Base-by-base conservation (phyloP, 805 yeast species). In the Starmera amethionina region DNA sequence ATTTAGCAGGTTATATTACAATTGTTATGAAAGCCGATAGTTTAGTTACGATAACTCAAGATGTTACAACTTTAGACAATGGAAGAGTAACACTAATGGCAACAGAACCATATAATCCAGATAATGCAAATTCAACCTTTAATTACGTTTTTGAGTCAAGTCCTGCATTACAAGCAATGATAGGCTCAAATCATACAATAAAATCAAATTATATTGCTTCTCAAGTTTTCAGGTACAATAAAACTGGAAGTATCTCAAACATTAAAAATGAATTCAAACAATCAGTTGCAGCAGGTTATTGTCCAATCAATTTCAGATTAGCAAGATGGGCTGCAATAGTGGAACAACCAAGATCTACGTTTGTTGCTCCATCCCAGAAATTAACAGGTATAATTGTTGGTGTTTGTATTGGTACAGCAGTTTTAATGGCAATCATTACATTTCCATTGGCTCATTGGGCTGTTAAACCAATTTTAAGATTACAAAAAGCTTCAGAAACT, bases 401-500 rank as follows among this genome's bases (percentile, higher is more conserved):
- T 5, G 80, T 84, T 1, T 86, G 84, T 19, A 64, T 88, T 32
- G 94, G 84, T 1, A 75, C 83, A 16, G 93, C 93, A 4, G 84
- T 66, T 1, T 72, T 82, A 46, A 76, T 86, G 67, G 77, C 84
- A 47, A 44, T 84, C 1, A 56, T 84, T n/a, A 85, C 96, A 1
- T 73, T 87, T 56, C 89, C 93, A 5, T 59, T 88, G 40, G 87
- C 95, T 0, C 87, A 84, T 43, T 82, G 79, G 67, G 87, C 89
- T 30, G 89, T 87, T 6, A 62, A 83, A 46, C 96, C 97, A 0
- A 86, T 88, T 42, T 72, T 85, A 34, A 72, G 79, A 42, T 66
- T 88, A 34, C 87, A 83, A 52, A 77, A 77, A 46, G 95, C 95
- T 0, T 85, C 96, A 0, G 96, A 86, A 54, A 45, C 55, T 1